These are phyloP conservation scores for Penicillium herquei DNA, from an alignment of 495 filamentous ascomycete species.

Conservation along the genomic window DNA sequence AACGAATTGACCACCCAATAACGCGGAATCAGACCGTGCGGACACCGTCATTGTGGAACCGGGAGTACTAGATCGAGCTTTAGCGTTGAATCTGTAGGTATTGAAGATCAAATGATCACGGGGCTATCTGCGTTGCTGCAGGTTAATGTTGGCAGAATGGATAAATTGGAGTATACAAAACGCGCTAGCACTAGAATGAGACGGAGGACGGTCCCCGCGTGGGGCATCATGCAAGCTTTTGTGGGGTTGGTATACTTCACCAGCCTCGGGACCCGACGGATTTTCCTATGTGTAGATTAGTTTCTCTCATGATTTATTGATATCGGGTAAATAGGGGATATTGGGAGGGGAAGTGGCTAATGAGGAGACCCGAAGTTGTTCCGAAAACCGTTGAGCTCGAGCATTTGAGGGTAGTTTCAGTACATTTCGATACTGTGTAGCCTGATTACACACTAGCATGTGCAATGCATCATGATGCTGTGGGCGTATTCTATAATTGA, in stretches of 20 bases:
- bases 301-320: not conserved
- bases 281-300: too few relatives aligned
- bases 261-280: not conserved
- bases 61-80: slow-evolving; percentile 3
- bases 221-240: not conserved
- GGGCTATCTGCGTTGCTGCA: not conserved
- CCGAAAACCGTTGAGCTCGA: not conserved
- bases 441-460: too few relatives aligned
- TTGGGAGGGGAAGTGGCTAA: not conserved
- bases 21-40: not conserved
- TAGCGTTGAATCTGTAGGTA: not conserved
- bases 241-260: not conserved
- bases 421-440: too few relatives aligned
- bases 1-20: not conserved
- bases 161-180: not conserved
- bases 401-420: not conserved
- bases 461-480: not conserved
- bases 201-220: slow-evolving; percentile 19
- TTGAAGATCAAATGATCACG: slow-evolving; percentile 14
- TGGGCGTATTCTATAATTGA: not conserved
- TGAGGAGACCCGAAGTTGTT: not conserved
- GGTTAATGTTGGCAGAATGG: slow-evolving; percentile 3
- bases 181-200: slow-evolving; percentile 11
- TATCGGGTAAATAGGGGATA: not conserved
- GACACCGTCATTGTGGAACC: not conserved